These are phyloP conservation scores for Nemania diffusa DNA, from an alignment of 2,329 filamentous ascomycete genomes.

Conservation along the genomic window DNA sequence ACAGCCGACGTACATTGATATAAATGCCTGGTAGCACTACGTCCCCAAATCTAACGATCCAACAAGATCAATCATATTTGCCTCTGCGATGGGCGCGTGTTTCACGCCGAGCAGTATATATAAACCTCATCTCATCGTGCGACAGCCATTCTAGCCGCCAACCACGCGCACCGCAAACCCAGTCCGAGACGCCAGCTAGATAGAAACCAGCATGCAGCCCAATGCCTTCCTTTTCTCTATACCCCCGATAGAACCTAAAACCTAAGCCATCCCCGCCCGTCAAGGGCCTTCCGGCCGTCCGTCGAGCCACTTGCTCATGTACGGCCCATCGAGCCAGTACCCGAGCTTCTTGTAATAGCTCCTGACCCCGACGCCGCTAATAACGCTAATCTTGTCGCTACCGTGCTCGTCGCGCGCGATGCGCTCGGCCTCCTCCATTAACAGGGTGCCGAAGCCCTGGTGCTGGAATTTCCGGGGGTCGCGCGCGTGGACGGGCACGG, in stretches of 20 bases:
- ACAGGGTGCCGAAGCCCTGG: slow-evolving; percentile 91
- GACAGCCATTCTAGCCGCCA: no score
- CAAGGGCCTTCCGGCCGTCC: slow-evolving; percentile 51
- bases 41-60: no score
- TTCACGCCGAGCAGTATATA: no score
- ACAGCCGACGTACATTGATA: no score
- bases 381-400: slow-evolving; percentile 93
- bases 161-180: no score
- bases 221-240: not conserved
- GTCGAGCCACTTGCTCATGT: slow-evolving; percentile 76
- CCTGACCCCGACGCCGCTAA: slow-evolving; percentile 95
- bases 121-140: no score
- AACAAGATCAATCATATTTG: no score
- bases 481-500: slow-evolving; percentile 95
- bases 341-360: slow-evolving; percentile 95
- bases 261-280: not conserved
- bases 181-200: no score
- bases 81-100: no score
- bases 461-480: slow-evolving; percentile 98
- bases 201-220: no score
- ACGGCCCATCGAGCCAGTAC: slow-evolving; percentile 92
- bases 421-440: slow-evolving; percentile 98
- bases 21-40: no score
- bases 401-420: slow-evolving; percentile 96
- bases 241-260: not conserved